A percentile compares a stretch with the other conserved stretches of the same genome.
phyloP scores from a whole-genome alignment of 1,139 yeast genomes.

The Suhomyces bokatorum region DNA sequence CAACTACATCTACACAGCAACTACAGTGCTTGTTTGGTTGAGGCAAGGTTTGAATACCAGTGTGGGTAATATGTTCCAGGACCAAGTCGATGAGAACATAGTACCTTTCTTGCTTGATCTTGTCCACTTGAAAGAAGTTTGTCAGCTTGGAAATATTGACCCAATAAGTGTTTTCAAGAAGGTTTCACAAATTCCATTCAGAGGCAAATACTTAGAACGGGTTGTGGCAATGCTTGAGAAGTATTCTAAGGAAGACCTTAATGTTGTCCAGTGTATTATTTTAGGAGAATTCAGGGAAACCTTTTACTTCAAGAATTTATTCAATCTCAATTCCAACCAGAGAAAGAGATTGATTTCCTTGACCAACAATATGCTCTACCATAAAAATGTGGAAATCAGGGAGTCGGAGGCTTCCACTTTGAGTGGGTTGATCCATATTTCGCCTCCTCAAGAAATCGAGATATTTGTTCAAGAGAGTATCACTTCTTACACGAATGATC shows the following conservation, averaged over 20 bases:
- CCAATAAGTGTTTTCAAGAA: slow-evolving; percentile 55
- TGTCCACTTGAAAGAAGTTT: slow-evolving; percentile 75
- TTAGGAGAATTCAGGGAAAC: slow-evolving; percentile 73
- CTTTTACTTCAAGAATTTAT: slow-evolving; percentile 70
- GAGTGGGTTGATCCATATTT: slow-evolving; percentile 78
- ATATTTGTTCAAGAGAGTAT: slow-evolving; percentile 29
- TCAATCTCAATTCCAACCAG: slow-evolving; percentile 53
- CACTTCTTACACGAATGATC: slow-evolving; percentile 26
- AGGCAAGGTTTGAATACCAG: slow-evolving; percentile 44
- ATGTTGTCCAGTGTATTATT: slow-evolving; percentile 69
- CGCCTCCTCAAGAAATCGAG: slow-evolving; percentile 59
- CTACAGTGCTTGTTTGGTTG: slow-evolving; percentile 47
- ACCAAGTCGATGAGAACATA: slow-evolving; percentile 42
- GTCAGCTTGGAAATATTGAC: slow-evolving; percentile 67
- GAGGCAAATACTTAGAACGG: slow-evolving; percentile 40
- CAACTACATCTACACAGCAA: slow-evolving; percentile 48
- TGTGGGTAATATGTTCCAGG: slow-evolving; percentile 41
- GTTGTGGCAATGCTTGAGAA: slow-evolving; percentile 54
- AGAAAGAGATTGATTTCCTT: slow-evolving; percentile 52
- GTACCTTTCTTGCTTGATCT: slow-evolving; percentile 72
- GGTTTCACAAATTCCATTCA: slow-evolving; percentile 61
- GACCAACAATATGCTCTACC: slow-evolving; percentile 57
- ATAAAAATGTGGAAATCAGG: slow-evolving; percentile 73
- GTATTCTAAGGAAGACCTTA: slow-evolving; percentile 43
- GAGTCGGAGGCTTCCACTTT: slow-evolving; percentile 74